A percentile compares a stretch with the other conserved stretches of the same genome.
phyloP scores from a whole-genome alignment of 2,329 filamentous ascomycete species.

The Triangularia verruculosa region DNA sequence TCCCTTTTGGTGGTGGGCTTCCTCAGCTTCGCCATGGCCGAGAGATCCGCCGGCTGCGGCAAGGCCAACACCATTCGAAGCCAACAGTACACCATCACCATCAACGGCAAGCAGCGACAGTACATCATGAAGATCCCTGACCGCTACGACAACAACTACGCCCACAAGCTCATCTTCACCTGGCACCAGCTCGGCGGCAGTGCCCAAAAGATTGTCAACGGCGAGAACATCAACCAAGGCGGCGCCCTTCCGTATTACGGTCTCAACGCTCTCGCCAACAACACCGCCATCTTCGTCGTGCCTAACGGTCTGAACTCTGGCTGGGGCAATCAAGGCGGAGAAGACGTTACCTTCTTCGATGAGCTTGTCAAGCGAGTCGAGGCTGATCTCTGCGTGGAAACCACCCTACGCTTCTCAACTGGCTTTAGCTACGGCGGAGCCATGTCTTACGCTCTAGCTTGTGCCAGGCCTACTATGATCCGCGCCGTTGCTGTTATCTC shows the following conservation, averaged over 20 bases:
- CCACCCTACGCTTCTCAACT: slow-evolving; percentile 40
- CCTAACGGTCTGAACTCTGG: slow-evolving; percentile 42
- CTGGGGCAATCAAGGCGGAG: slow-evolving; percentile 42
- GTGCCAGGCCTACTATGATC: slow-evolving; percentile 37
- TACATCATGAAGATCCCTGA: slow-evolving; percentile 37
- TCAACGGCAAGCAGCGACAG: slow-evolving; percentile 38
- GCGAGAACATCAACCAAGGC: slow-evolving; percentile 24
- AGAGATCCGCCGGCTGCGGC: slow-evolving; percentile 34
- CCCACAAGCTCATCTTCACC: slow-evolving; percentile 41
- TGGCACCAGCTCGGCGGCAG: slow-evolving; percentile 40
- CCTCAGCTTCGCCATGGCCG: slow-evolving; percentile 11
- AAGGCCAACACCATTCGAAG: slow-evolving; percentile 31
- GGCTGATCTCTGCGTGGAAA: slow-evolving; percentile 42
- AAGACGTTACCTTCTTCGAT: slow-evolving; percentile 42
- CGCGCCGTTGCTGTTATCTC: slow-evolving; percentile 34
- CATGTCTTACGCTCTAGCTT: slow-evolving; percentile 43
- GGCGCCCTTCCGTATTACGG: slow-evolving; percentile 39
- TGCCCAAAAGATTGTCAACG: slow-evolving; percentile 37
- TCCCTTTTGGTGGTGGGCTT: slow-evolving; percentile 11
- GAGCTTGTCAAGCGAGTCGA: slow-evolving; percentile 38
- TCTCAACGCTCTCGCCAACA: slow-evolving; percentile 35
- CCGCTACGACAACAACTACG: slow-evolving; percentile 38
- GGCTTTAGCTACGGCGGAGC: slow-evolving; percentile 44
- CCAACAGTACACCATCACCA: slow-evolving; percentile 34
- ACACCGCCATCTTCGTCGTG: slow-evolving; percentile 43